A percentile compares a stretch with the other conserved stretches of the same genome.
These are phyloP conservation scores for Metschnikowia cubensis DNA, from an alignment of 805 yeast genomes.

Conservation along the genomic window DNA sequence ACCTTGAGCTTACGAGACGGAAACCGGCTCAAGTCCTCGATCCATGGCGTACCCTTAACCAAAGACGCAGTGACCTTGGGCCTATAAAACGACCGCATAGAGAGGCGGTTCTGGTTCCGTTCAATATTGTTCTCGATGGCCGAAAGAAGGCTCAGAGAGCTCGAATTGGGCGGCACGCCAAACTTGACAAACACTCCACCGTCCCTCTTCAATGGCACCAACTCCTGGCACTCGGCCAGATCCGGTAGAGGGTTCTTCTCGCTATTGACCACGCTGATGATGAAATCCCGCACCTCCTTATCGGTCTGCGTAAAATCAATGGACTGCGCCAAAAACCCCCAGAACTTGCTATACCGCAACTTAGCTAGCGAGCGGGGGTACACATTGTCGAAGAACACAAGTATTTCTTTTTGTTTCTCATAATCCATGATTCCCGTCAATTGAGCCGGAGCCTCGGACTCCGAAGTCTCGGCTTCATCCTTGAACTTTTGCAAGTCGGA, in stretches of 20 bases:
- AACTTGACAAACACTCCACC: conserved; percentile 93
- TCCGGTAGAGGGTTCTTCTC: conserved; percentile 27
- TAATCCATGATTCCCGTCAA: conserved; percentile 41
- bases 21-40: conserved; percentile 81
- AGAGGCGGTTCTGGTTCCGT: conserved; percentile 18
- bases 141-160: conserved; percentile 50
- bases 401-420: conserved; percentile 26
- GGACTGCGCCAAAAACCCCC: conserved; percentile 19
- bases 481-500: conserved; percentile 32
- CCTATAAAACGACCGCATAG: not conserved
- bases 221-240: conserved; percentile 45
- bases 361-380: conserved; percentile 29
- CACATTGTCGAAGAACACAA: conserved; percentile 36
- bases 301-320: conserved; percentile 12
- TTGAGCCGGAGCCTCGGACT: conserved; percentile 30
- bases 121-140: conserved; percentile 47
- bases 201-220: conserved; percentile 73
- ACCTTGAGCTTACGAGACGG: conserved; percentile 65
- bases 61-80: conserved; percentile 51
- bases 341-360: conserved; percentile 20
- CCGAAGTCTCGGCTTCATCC: conserved; percentile 26
- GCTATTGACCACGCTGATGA: conserved; percentile 15
- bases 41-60: conserved; percentile 94
- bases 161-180: conserved; percentile 49
- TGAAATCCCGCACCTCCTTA: conserved; percentile 19